Base-by-base conservation (phyloP, 1,284 basidiomycete genomes). In the Ceratobasidium sp. region DNA sequence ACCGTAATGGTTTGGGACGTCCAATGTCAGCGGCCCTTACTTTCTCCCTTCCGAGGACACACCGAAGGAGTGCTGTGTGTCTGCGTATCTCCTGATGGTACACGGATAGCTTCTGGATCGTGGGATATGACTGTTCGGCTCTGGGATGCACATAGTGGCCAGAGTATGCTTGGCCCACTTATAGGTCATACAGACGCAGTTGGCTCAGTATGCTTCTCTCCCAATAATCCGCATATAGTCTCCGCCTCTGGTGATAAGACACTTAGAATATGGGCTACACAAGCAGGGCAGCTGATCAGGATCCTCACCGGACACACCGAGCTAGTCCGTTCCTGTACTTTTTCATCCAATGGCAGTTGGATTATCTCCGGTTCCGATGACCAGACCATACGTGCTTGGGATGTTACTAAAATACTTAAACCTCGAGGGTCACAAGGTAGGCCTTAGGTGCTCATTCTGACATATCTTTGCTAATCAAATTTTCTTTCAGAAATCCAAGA, bases 21-120 rank as follows among this genome's bases (percentile, higher is more conserved):
- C n/a, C n/a, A n/a, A n/a, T n/a, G n/a, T n/a, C n/a, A n/a, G n/a
- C n/a, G n/a, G n/a, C n/a, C n/a, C n/a, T n/a, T n/a, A n/a, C n/a
- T n/a, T n/a, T n/a, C n/a, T n/a, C 56, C 45, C 6, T 20, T 47
- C 8, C 43, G 49, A 8, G 69, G 70, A 2, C 72, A 71, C 55
- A 62, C 52, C 31, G 47, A 15, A 8, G 25, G 6, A 17, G 60
- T 64, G n/a, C 20, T 25, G 17, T 67, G 49, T 20, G 15, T 69
- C 4, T 25, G 35, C 12, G 40, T 69, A n/a, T 64, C 70, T 13
- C 70, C 47, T 20, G 57, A 69, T 34, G 58, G 70, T 10, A 53
- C 12, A 0, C 32, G 27, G 2, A n/a, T 72, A 10, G 65, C 45
- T 7, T 72, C 71, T n/a, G 69, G 69, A 4, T 72, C 62, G 13